These are phyloP conservation scores for Xylaria sp. DNA, from an alignment of 2,329 filamentous ascomycete species.

Conservation along the genomic window DNA sequence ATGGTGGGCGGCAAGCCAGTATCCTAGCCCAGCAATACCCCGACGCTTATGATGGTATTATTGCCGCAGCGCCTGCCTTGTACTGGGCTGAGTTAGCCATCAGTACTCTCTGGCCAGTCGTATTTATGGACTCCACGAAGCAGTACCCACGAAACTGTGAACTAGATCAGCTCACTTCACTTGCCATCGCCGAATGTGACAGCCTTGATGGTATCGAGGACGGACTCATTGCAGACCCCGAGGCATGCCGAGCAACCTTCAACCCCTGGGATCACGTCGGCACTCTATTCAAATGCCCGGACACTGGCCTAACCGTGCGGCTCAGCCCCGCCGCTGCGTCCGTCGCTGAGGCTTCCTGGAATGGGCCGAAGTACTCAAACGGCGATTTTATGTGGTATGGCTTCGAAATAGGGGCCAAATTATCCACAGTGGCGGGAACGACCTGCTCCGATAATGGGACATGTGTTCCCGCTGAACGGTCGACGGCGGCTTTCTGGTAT, in stretches of 20 bases:
- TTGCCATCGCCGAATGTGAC: constrained; percentile 40
- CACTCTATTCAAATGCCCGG: background rate
- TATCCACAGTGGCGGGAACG: constrained; percentile 2
- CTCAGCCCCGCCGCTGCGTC: background rate
- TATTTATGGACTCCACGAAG: background rate
- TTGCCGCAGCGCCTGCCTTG: constrained; percentile 42
- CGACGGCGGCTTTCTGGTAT: constrained; percentile 17
- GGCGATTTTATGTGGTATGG: background rate
- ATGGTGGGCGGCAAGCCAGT: constrained; percentile 57
- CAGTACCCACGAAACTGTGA: background rate
- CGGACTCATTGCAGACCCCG: constrained; percentile 46
- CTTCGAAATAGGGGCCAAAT: background rate
- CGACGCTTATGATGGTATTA: constrained; percentile 56
- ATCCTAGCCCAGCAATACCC: constrained; percentile 54
- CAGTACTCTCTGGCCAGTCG: background rate
- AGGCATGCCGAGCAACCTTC: constrained; percentile 37
- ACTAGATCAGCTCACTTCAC: background rate
- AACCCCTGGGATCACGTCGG: constrained; percentile 21
- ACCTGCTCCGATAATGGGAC: constrained; percentile 9
- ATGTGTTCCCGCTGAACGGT: constrained; percentile 1
- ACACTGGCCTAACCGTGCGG: background rate
- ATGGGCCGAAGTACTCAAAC: background rate
- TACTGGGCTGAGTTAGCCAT: background rate
- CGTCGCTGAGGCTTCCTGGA: background rate
- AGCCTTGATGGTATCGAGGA: constrained; percentile 47